A percentile compares a stretch with the other conserved stretches of the same genome.
These are phyloP conservation scores for Aspergillus panamensis DNA, from an alignment of 495 filamentous ascomycete genomes.

Conservation along the genomic window DNA sequence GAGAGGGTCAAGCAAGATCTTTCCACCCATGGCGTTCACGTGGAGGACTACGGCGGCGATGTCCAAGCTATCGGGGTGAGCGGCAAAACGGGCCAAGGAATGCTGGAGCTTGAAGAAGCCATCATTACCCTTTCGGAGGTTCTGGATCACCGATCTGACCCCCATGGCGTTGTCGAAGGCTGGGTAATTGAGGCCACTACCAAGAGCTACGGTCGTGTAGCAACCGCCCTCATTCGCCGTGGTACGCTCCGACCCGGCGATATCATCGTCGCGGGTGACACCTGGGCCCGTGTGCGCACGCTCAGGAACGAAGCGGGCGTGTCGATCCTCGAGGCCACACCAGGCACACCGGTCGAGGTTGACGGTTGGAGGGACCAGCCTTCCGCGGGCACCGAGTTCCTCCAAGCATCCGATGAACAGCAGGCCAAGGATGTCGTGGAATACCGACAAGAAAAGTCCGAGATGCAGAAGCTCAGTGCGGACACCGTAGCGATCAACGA, in stretches of 20 bases:
- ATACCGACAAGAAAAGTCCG: conserved; percentile 62
- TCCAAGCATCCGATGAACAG: conserved; percentile 76
- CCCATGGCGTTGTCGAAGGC: conserved; percentile 74
- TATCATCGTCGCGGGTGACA: conserved; percentile 79
- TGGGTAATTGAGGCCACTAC: conserved; percentile 94
- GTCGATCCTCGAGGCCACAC: conserved; percentile 67
- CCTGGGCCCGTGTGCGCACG: conserved; percentile 77
- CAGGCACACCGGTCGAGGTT: conserved; percentile 86
- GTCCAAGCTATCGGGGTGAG: conserved; percentile 87
- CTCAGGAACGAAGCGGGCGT: conserved; percentile 82
- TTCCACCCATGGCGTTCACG: conserved; percentile 76
- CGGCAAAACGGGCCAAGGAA: conserved; percentile 90
- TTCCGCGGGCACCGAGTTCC: conserved; percentile 78
- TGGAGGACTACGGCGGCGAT: conserved; percentile 95
- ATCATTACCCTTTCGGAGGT: conserved; percentile 80
- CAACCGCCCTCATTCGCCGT: conserved; percentile 82
- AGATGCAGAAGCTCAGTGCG: conserved; percentile 56
- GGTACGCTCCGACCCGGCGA: conserved; percentile 82
- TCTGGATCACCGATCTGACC: conserved; percentile 81
- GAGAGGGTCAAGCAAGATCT: conserved; percentile 88
- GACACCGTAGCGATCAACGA: conserved; percentile 80
- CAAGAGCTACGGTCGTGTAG: conserved; percentile 79
- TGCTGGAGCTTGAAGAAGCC: conserved; percentile 88
- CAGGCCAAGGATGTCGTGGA: conserved; percentile 77
- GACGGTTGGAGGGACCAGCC: conserved; percentile 94